phyloP scores from a whole-genome alignment of 805 yeast species.

The Saccharomyces mikatae region DNA sequence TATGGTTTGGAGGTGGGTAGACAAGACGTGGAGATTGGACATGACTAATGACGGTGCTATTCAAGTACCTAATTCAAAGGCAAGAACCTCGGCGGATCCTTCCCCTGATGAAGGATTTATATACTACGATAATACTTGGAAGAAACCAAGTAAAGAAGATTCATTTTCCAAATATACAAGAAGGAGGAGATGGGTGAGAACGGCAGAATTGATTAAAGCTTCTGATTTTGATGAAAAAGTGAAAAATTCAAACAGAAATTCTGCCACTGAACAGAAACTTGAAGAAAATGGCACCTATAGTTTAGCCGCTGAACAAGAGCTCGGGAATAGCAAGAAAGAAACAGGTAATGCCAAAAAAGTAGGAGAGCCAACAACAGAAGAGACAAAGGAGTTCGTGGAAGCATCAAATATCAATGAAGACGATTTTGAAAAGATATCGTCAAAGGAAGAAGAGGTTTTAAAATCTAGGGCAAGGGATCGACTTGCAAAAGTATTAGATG shows the following conservation, averaged over 20 bases:
- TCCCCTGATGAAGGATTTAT: slow-evolving; percentile 76
- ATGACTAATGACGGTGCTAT: slow-evolving; percentile 82
- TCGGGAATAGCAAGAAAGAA: background rate
- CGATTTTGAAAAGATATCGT: background rate
- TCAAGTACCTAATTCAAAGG: slow-evolving; percentile 53
- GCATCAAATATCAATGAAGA: background rate
- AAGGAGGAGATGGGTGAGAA: slow-evolving; percentile 90
- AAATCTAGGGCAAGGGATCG: background rate
- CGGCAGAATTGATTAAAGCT: slow-evolving; percentile 68
- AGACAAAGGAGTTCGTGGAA: background rate
- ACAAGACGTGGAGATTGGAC: slow-evolving; percentile 85
- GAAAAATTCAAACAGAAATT: background rate
- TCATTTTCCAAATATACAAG: slow-evolving; percentile 86
- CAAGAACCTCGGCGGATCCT: slow-evolving; percentile 56
- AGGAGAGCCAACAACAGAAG: background rate
- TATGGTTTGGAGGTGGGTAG: slow-evolving; percentile 92
- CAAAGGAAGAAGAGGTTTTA: background rate
- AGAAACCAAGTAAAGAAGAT: slow-evolving; percentile 78
- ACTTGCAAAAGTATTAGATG: background rate
- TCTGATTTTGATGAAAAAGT: background rate
- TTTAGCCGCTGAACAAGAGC: background rate
- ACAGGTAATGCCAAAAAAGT: background rate
- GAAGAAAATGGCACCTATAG: background rate
- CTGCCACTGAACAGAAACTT: background rate
- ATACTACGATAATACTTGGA: slow-evolving; percentile 90